A percentile compares a stretch with the other conserved stretches of the same genome.
Evolutionary conservation across 208 protist species (phyloP).

Genomic region (Histomonas meleagridis): DNA sequence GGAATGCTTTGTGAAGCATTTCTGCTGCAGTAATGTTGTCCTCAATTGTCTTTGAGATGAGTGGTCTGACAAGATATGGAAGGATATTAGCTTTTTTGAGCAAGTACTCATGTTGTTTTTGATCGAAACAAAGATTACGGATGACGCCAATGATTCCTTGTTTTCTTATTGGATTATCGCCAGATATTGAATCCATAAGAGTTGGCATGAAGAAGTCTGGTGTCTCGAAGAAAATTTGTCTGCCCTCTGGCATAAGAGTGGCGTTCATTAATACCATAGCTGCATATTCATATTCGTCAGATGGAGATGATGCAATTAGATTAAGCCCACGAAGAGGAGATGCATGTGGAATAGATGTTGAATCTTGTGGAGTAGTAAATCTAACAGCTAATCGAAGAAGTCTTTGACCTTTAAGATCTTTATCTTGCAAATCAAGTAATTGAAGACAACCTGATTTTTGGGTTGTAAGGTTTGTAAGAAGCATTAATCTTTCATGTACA

Average conservation of each 20-base stretch:
- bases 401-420: conserved; percentile 1
- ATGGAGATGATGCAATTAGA: not conserved
- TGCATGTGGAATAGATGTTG: not conserved
- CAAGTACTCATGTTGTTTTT: not conserved
- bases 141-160: conserved; percentile 24
- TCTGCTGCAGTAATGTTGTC: not conserved
- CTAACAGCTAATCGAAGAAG: not conserved
- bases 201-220: conserved; percentile 23
- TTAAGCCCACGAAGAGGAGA: not conserved
- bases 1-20: conserved; percentile 27
- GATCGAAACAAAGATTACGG: conserved; percentile 24
- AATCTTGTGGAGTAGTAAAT: not conserved
- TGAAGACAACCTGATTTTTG: not conserved
- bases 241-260: not conserved
- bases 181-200: not conserved
- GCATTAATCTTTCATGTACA: not conserved
- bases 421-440: not conserved
- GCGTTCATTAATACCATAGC: conserved; percentile 27
- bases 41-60: not conserved
- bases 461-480: conserved; percentile 3
- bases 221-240: not conserved
- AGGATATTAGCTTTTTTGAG: not conserved
- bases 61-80: not conserved
- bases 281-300: conserved; percentile 28
- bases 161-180: not conserved